Evolutionary conservation across 1,284 basidiomycete species (phyloP).

Genomic region (Boletus subluridellus): DNA sequence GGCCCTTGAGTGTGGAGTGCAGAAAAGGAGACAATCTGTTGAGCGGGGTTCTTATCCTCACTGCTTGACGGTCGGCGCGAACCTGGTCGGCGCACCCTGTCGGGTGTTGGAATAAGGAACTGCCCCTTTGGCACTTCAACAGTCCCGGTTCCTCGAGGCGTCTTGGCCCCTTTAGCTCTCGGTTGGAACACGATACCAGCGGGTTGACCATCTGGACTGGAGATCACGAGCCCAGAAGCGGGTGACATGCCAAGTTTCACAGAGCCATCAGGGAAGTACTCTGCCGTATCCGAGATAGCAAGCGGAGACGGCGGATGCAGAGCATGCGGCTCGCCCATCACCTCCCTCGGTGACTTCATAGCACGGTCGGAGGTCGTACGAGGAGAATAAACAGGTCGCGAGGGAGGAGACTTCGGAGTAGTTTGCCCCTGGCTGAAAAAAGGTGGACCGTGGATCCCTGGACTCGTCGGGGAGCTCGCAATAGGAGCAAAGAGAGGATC

Average conservation of each 20-base stretch:
- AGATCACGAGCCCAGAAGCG: constrained; percentile 85
- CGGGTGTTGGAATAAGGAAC: constrained; percentile 29
- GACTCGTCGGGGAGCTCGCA: constrained; percentile 83
- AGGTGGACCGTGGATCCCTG: constrained; percentile 45
- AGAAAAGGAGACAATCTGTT: constrained; percentile 33
- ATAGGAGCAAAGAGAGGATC: constrained; percentile 91
- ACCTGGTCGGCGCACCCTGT: constrained; percentile 27
- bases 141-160: constrained; percentile 11
- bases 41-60: constrained; percentile 27
- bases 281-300: constrained; percentile 71
- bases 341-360: constrained; percentile 50
- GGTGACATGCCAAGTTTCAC: constrained; percentile 72
- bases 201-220: constrained; percentile 89
- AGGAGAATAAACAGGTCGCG: constrained; percentile 45
- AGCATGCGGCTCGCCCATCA: constrained; percentile 37
- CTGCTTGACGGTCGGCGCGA: constrained; percentile 31
- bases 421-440: constrained; percentile 41
- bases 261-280: constrained; percentile 81
- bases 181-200: constrained; percentile 96
- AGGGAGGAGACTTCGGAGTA: constrained; percentile 42
- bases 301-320: constrained; percentile 67
- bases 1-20: constrained; percentile 31
- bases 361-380: constrained; percentile 61
- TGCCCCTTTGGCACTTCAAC: constrained; percentile 37
- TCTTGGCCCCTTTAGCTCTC: constrained; percentile 41